These are phyloP conservation scores for Aspergillus tamarii DNA, from an alignment of 2,329 filamentous ascomycete species.

Conservation along the genomic window DNA sequence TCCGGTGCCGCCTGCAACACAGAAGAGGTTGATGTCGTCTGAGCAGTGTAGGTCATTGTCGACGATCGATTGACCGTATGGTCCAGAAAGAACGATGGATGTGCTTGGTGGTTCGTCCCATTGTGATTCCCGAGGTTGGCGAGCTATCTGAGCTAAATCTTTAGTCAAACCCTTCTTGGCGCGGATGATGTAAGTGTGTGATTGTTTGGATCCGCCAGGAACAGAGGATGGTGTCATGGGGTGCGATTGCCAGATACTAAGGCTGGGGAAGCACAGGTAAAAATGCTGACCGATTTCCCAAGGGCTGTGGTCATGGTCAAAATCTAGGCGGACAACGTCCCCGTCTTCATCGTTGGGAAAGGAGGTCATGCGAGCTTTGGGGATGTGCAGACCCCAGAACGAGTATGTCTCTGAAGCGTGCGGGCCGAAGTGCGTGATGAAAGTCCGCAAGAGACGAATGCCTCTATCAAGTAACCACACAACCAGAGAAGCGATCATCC, in stretches of 20 bases:
- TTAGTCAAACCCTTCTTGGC: conserved; percentile 49
- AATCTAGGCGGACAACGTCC: conserved; percentile 67
- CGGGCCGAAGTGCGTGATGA: conserved; percentile 64
- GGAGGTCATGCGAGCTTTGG: conserved; percentile 53
- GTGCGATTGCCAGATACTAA: conserved; percentile 72
- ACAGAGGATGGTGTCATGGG: conserved; percentile 68
- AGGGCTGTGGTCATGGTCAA: conserved; percentile 61
- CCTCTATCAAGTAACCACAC: conserved; percentile 68
- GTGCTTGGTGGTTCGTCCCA: background rate
- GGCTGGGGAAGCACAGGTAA: conserved; percentile 68
- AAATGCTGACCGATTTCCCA: conserved; percentile 74
- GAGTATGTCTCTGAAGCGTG: conserved; percentile 38
- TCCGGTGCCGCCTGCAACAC: conserved; percentile 61
- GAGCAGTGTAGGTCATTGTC: conserved; percentile 45
- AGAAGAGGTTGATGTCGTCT: conserved; percentile 49
- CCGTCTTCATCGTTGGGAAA: conserved; percentile 62
- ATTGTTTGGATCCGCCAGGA: conserved; percentile 42
- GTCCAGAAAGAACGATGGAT: conserved; percentile 61
- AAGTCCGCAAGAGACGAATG: conserved; percentile 61
- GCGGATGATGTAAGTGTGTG: conserved; percentile 47
- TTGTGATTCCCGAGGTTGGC: conserved; percentile 28
- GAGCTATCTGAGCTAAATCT: conserved; percentile 29
- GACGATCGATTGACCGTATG: conserved; percentile 61
- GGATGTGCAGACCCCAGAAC: conserved; percentile 55
- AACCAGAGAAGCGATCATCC: conserved; percentile 67